Base-by-base conservation (phyloP, 176 grass and related monocot genomes). In the Avena atlantica region DNA sequence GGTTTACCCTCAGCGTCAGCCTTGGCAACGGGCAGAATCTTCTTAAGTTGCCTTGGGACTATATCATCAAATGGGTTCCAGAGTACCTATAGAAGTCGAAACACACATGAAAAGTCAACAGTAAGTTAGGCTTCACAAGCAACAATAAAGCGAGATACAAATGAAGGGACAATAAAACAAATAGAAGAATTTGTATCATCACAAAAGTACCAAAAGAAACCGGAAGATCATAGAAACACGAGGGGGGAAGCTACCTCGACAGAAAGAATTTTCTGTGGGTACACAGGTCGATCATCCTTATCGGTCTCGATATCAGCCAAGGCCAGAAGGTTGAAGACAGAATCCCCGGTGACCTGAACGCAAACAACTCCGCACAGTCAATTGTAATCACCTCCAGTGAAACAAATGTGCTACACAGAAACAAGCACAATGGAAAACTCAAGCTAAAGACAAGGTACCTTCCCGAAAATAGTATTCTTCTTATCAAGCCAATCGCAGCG, bases 31-130 rank as follows among this genome's bases (percentile, higher is more conserved):
- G 91, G 64, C 63, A 87, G 88, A 53, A 74, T 62, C 85, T 94
- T 96, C 86, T 90, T 88, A 86, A 91, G 64, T 78, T 95, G 57
- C 51, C 94, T 94, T 40, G 94, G 97, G 77, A 94, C 67, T 42
- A 98, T 90, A 89, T 98, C 97, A 85, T 98, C 97, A 91, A 96
- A 98, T 80, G 97, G 97, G 75, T 96, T 92, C 97, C 94, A 98
- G n/a, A 98, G 81, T 66, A 98, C 92, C 97, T 98, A 13, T 12
- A 84, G 45, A 87, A 85, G 73, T 25, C 66, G 13, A 89, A 84
- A 76, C 3, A 61, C 59, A 42, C 5, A n/a, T 13, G 45, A 23
- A 15, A 34, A 62, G 45, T 62, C 2, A 73, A 80, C 60, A 81
- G 34, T 9, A 76, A 84, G 12, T 27, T 80, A 66, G 4, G 49